phyloP scores from a whole-genome alignment of 2,329 filamentous ascomycete genomes.

The Botrytis galanthina region DNA sequence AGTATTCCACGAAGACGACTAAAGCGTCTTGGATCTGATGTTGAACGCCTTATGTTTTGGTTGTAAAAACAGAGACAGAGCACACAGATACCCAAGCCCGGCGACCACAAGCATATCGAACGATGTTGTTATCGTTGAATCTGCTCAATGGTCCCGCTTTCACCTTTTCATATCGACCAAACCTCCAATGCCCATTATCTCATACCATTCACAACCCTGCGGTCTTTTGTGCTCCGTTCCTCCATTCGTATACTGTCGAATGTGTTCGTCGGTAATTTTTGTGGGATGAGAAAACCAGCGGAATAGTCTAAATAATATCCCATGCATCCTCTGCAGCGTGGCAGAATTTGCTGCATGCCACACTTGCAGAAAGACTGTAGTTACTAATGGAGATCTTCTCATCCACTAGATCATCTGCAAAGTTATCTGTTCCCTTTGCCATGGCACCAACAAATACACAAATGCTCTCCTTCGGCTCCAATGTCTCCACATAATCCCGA shows the following conservation, averaged over 20 bases:
- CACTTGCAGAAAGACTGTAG: conserved; percentile 93
- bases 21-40: conserved; percentile 66
- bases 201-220: conserved; percentile 7
- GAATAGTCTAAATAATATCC: conserved; percentile 72
- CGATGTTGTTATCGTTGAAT: conserved; percentile 72
- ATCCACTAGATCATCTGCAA: conserved; percentile 90
- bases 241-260: conserved; percentile 11
- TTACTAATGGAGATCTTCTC: conserved; percentile 99
- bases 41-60: conserved; percentile 80
- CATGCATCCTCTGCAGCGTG: conserved; percentile 96
- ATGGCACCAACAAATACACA: conserved; percentile 98
- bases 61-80: conserved; percentile 79
- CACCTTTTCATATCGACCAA: conserved; percentile 38
- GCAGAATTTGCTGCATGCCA: conserved; percentile 99
- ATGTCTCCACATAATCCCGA: conserved; percentile 79
- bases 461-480: conserved; percentile 83
- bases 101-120: conserved; percentile 47
- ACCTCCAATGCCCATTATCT: conserved; percentile 25
- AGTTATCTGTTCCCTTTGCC: conserved; percentile 95
- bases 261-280: background rate
- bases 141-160: conserved; percentile 41
- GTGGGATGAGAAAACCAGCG: conserved; percentile 20
- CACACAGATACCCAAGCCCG: conserved; percentile 62
- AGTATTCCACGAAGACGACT: conserved; percentile 58
- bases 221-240: background rate